A percentile compares a stretch with the other conserved stretches of the same genome.
These are phyloP conservation scores for Neurospora sp. DNA, from an alignment of 2,329 filamentous ascomycete species.

Conservation along the genomic window DNA sequence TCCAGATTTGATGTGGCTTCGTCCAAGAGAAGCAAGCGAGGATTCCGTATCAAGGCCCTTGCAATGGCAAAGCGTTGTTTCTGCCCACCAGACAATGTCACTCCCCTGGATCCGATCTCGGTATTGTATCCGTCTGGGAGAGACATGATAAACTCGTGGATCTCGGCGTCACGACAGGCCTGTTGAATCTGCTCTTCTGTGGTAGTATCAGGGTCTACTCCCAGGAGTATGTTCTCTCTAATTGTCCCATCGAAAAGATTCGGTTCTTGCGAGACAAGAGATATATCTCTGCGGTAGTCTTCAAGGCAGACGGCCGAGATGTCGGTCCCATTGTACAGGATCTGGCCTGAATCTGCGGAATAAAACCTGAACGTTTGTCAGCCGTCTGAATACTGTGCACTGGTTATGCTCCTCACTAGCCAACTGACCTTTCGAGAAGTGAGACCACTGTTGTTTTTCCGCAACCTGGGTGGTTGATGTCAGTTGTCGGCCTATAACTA, in stretches of 20 bases:
- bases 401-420: neutral
- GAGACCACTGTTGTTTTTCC: conserved; percentile 36
- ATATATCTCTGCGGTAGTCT: conserved; percentile 42
- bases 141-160: conserved; percentile 21
- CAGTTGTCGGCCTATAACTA: conserved; percentile 9
- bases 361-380: conserved; percentile 17
- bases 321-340: conserved; percentile 46
- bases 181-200: conserved; percentile 17
- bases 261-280: conserved; percentile 50
- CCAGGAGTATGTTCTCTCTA: conserved; percentile 23
- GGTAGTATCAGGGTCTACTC: conserved; percentile 14
- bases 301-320: conserved; percentile 41
- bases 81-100: conserved; percentile 55
- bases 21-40: conserved; percentile 56
- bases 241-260: conserved; percentile 43
- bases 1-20: conserved; percentile 64
- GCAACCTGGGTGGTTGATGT: conserved; percentile 13
- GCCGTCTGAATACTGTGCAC: neutral
- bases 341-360: conserved; percentile 36
- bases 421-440: conserved; percentile 28
- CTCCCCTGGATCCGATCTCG: conserved; percentile 54
- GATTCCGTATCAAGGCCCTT: conserved; percentile 55
- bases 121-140: conserved; percentile 52
- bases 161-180: conserved; percentile 21
- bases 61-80: conserved; percentile 62